Percentiles rank a stretch among this genome's conserved stretches.
Evolutionary conservation across 768 basidiomycete genomes (phyloP).

Genomic region (Mrakia hoshinonis): DNA sequence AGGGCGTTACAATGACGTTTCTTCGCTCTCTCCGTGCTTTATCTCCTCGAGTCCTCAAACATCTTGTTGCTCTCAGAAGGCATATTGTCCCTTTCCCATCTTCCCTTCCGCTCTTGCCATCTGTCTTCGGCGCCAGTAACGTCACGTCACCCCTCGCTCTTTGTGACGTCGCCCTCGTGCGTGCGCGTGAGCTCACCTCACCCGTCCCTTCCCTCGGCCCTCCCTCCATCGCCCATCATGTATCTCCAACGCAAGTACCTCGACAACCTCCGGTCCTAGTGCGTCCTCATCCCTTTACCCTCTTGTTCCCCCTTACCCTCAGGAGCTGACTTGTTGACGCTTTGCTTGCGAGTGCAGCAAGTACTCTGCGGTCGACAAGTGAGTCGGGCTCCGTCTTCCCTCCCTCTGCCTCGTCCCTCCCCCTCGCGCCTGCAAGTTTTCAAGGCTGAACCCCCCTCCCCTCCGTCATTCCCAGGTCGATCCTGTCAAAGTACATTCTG

Average conservation of each 20-base stretch:
- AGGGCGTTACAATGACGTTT: too few relatives aligned
- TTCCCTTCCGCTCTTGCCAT: background rate
- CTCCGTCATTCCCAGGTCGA: slow-evolving; percentile 48
- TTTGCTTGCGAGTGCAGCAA: slow-evolving; percentile 21
- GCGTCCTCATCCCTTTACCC: background rate
- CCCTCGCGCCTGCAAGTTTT: background rate
- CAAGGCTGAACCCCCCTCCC: too few relatives aligned
- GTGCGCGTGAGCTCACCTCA: too few relatives aligned
- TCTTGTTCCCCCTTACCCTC: too few relatives aligned
- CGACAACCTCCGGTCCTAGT: slow-evolving; percentile 23
- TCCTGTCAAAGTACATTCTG: slow-evolving; percentile 65
- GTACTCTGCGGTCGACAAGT: slow-evolving; percentile 29
- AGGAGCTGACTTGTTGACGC: too few relatives aligned
- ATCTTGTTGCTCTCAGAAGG: too few relatives aligned
- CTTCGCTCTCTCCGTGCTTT: too few relatives aligned
- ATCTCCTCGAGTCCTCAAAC: too few relatives aligned
- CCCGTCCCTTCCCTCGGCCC: too few relatives aligned
- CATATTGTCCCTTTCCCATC: too few relatives aligned
- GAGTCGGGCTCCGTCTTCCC: background rate
- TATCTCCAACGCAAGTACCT: slow-evolving; percentile 20
- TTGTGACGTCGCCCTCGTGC: too few relatives aligned
- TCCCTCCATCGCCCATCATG: background rate
- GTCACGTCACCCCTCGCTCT: background rate
- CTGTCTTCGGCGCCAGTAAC: background rate
- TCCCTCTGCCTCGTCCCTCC: background rate